Evolutionary conservation across 169 alveolate species (phyloP).

Genomic region (Eimeria necatrix): DNA sequence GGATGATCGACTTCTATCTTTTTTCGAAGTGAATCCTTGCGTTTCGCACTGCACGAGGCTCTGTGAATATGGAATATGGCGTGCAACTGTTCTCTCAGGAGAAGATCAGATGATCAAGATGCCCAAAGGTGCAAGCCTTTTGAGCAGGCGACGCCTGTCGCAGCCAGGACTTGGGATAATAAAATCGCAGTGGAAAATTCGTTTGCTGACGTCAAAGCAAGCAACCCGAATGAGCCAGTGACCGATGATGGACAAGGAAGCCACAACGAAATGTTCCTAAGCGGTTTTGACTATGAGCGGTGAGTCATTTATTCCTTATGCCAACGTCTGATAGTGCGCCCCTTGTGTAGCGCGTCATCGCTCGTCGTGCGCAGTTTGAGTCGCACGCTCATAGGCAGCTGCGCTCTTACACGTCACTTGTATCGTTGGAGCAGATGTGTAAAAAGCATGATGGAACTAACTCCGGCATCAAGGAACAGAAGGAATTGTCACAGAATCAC

Average conservation of each 20-base stretch:
- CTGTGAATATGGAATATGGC: not conserved
- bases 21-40: too few relatives aligned
- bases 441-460: not conserved
- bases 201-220: not conserved
- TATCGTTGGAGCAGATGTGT: slow-evolving; percentile 57
- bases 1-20: too few relatives aligned
- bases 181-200: too few relatives aligned
- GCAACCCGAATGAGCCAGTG: not conserved
- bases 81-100: slow-evolving; percentile 5
- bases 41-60: too few relatives aligned
- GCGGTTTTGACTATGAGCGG: slow-evolving; percentile 22
- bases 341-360: too few relatives aligned
- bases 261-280: not conserved
- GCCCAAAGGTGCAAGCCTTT: not conserved
- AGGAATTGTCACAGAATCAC: slow-evolving; percentile 26
- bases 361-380: too few relatives aligned
- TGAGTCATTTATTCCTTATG: not conserved
- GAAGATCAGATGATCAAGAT: not conserved
- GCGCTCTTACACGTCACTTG: not conserved
- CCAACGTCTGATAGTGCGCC: not conserved
- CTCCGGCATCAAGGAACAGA: not conserved
- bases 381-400: too few relatives aligned
- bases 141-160: too few relatives aligned
- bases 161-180: too few relatives aligned
- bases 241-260: not conserved